Percentiles rank a stretch among this genome's conserved stretches.
Conservation (phyloP, 2,329 filamentous ascomycete genomes). For the Cytospora paraplurivora region DNA sequence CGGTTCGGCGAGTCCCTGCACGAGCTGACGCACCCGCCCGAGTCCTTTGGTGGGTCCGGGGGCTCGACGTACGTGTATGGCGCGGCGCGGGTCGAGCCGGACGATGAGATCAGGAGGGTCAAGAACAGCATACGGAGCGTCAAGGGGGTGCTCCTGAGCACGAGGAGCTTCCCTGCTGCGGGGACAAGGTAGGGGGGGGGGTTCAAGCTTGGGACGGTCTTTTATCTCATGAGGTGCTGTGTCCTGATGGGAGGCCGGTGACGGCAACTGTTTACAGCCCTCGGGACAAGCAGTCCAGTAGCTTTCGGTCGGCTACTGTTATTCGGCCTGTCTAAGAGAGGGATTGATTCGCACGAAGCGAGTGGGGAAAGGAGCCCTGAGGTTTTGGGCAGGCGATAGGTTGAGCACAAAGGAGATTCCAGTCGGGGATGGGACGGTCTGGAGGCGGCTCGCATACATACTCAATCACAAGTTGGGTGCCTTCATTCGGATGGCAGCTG, state of each 20-base stretch:
- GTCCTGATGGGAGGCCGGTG: not conserved
- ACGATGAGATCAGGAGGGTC: conserved; percentile 72
- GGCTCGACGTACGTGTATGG: conserved; percentile 45
- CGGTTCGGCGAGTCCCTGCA: conserved; percentile 69
- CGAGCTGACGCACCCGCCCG: conserved; percentile 52
- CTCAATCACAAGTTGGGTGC: not conserved
- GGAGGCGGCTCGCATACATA: not conserved
- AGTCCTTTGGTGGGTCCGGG: conserved; percentile 40
- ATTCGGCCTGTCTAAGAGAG: too few species aligned
- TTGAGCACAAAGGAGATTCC: not conserved
- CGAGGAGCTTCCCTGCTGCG: conserved; percentile 68
- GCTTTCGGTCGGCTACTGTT: too few species aligned
- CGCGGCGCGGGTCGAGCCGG: conserved; percentile 52
- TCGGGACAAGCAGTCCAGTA: too few species aligned
- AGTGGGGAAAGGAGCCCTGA: not conserved
- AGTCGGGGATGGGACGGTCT: not conserved
- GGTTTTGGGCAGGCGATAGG: not conserved
- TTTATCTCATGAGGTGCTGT: not conserved
- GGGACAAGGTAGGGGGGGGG: conserved; percentile 33
- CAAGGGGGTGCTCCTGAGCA: conserved; percentile 76
- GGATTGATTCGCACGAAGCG: too few species aligned
- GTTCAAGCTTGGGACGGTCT: not conserved
- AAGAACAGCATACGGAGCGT: conserved; percentile 77
- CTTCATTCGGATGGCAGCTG: not conserved
- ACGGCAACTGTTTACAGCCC: too few species aligned